Percentiles rank a stretch among this genome's conserved stretches.
Evolutionary conservation across 345 rosid species (phyloP).

Genomic region (Hypericum androsaemum): DNA sequence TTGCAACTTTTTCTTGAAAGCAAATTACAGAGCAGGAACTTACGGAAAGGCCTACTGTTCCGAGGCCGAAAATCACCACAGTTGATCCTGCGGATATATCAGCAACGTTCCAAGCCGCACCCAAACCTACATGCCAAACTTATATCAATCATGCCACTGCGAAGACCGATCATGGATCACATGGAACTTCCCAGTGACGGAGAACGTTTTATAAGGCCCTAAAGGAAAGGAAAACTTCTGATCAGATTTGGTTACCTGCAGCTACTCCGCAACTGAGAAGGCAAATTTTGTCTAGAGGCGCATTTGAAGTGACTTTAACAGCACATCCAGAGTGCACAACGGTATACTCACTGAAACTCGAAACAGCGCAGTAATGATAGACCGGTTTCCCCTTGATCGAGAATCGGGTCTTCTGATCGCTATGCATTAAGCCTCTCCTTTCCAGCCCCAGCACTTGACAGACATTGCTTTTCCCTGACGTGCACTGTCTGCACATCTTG

Average conservation of each 20-base stretch:
- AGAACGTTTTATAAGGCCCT: background rate
- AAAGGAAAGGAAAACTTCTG: background rate
- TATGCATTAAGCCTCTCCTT: constrained; percentile 82
- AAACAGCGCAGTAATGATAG: constrained; percentile 83
- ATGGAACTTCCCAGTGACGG: too few species aligned
- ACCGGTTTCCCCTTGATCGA: constrained; percentile 63
- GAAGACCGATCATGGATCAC: too few species aligned
- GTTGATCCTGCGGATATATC: constrained; percentile 61
- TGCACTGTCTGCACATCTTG: constrained; percentile 54
- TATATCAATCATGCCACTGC: too few species aligned
- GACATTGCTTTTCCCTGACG: constrained; percentile 67
- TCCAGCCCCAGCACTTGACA: constrained; percentile 83
- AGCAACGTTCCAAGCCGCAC: constrained; percentile 98
- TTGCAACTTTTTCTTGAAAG: background rate
- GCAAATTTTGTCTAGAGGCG: constrained; percentile 75
- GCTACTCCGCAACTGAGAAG: constrained; percentile 84
- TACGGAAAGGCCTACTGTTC: constrained; percentile 90
- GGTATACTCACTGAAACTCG: constrained; percentile 88
- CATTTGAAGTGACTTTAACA: constrained; percentile 55
- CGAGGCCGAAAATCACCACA: constrained; percentile 83
- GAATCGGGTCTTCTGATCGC: constrained; percentile 66
- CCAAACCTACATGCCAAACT: constrained; percentile 45
- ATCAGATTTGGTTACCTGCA: constrained; percentile 39
- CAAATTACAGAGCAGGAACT: constrained; percentile 18
- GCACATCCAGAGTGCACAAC: constrained; percentile 95